These are phyloP conservation scores for Sporothrix pallida DNA, from an alignment of 2,329 filamentous ascomycete species.

Conservation along the genomic window DNA sequence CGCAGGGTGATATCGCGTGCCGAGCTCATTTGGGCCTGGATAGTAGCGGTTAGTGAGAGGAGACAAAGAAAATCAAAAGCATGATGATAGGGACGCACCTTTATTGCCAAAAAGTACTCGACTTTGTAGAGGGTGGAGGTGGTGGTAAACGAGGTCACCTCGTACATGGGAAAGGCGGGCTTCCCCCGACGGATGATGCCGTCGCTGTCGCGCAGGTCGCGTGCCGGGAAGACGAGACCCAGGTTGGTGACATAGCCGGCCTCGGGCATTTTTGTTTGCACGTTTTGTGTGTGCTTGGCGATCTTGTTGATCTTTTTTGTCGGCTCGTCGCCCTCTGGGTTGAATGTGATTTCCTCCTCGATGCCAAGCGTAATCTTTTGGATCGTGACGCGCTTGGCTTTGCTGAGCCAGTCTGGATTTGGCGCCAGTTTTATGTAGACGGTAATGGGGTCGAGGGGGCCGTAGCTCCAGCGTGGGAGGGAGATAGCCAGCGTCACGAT, in stretches of 20 bases:
- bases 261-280: slow-evolving; percentile 86
- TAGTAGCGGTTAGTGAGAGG: not conserved
- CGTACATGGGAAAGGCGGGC: slow-evolving; percentile 86
- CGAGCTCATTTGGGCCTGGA: slow-evolving; percentile 82
- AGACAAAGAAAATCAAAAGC: too few relatives aligned
- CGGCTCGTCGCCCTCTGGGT: slow-evolving; percentile 95
- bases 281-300: slow-evolving; percentile 78
- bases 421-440: slow-evolving; percentile 95
- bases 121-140: slow-evolving; percentile 96
- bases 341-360: slow-evolving; percentile 98
- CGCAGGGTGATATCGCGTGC: slow-evolving; percentile 87
- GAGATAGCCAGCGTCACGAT: slow-evolving; percentile 90
- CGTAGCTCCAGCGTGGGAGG: slow-evolving; percentile 94
- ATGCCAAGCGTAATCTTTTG: slow-evolving; percentile 92
- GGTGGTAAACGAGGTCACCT: slow-evolving; percentile 89
- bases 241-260: slow-evolving; percentile 92
- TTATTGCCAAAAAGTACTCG: slow-evolving; percentile 93
- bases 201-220: slow-evolving; percentile 84
- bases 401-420: slow-evolving; percentile 88
- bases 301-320: slow-evolving; percentile 87
- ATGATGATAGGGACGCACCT: slow-evolving; percentile 60
- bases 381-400: slow-evolving; percentile 90
- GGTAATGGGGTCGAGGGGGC: slow-evolving; percentile 90
- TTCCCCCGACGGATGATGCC: slow-evolving; percentile 86
- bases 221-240: slow-evolving; percentile 86